phyloP scores from a whole-genome alignment of 148 eudicot genomes.

The Persicaria maculosa region DNA sequence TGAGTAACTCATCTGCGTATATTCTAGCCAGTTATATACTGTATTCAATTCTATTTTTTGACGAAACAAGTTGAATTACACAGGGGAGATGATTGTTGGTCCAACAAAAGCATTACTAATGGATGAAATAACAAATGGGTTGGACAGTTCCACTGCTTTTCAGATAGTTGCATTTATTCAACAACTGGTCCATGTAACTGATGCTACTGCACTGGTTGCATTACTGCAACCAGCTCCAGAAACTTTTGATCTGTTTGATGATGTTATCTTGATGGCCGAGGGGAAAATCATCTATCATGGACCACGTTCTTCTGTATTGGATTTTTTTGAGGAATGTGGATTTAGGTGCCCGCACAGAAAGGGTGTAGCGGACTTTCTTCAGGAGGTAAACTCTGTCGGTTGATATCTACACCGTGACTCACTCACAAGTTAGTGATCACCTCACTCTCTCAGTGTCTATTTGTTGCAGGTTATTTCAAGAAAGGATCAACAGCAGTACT shows the following conservation, averaged over 20 bases:
- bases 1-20: neutral
- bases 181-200: conserved; percentile 60
- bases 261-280: conserved; percentile 77
- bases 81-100: conserved; percentile 93
- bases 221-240: conserved; percentile 96
- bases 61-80: neutral
- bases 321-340: conserved; percentile 58
- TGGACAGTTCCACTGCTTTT: conserved; percentile 85
- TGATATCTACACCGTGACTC: neutral
- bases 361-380: conserved; percentile 87
- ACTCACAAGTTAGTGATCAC: neutral
- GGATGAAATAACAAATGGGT: conserved; percentile 93
- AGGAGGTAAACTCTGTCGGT: conserved; percentile 41
- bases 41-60: neutral
- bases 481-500: conserved; percentile 76
- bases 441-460: neutral
- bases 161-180: conserved; percentile 63
- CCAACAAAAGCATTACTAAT: conserved; percentile 63
- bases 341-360: conserved; percentile 74
- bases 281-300: conserved; percentile 85
- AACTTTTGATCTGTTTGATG: conserved; percentile 74
- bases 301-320: conserved; percentile 37
- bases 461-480: conserved; percentile 55
- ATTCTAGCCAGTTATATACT: no score
- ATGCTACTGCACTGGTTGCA: conserved; percentile 58